Evolutionary conservation across 2,329 filamentous ascomycete genomes (phyloP).

Genomic region (Clarireedia sp.): DNA sequence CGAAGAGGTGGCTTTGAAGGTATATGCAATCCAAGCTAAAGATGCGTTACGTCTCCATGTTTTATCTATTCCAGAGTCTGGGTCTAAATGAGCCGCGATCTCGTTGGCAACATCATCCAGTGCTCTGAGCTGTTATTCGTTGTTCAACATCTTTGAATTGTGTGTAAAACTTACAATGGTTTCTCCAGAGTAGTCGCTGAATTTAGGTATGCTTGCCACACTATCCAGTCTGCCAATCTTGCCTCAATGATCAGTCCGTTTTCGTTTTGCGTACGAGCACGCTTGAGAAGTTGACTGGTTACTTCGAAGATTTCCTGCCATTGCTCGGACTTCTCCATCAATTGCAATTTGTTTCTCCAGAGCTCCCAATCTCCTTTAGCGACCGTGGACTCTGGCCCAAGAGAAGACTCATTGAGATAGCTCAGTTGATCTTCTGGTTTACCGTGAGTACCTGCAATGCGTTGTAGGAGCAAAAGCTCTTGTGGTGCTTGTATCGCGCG

Average conservation of each 20-base stretch:
- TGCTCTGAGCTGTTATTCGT: background rate
- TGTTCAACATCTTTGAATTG: background rate
- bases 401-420: constrained; percentile 23
- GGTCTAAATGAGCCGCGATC: constrained; percentile 26
- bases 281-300: constrained; percentile 21
- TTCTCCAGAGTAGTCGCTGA: constrained; percentile 21
- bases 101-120: constrained; percentile 17
- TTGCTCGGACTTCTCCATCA: constrained; percentile 19
- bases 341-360: constrained; percentile 25
- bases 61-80: constrained; percentile 27
- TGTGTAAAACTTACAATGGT: constrained; percentile 19
- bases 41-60: constrained; percentile 30
- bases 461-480: constrained; percentile 28
- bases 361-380: constrained; percentile 31
- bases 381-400: constrained; percentile 28
- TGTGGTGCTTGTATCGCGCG: constrained; percentile 30
- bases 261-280: constrained; percentile 25
- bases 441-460: constrained; percentile 21
- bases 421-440: constrained; percentile 23
- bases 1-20: constrained; percentile 14
- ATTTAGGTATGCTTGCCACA: constrained; percentile 27
- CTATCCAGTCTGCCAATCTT: constrained; percentile 28
- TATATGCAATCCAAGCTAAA: constrained; percentile 23
- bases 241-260: constrained; percentile 23
- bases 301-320: constrained; percentile 27